A percentile compares a stretch with the other conserved stretches of the same genome.
Conservation (phyloP, 148 eudicot genomes). For the Cornus kousa region DNA sequence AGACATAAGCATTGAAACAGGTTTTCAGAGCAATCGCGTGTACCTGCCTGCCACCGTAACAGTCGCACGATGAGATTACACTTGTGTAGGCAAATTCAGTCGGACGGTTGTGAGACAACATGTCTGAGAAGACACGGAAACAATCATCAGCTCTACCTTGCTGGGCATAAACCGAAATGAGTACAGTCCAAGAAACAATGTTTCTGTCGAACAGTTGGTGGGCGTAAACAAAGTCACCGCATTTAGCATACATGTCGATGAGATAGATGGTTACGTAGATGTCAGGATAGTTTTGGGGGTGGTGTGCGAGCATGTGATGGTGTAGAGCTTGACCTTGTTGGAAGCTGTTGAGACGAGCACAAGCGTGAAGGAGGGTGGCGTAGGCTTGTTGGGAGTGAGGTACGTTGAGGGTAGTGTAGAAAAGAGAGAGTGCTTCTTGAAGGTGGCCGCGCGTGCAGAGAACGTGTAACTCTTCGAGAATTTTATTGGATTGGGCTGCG, state of each 20-base stretch:
- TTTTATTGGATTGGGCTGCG: background rate
- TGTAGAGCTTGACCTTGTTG: conserved; percentile 13
- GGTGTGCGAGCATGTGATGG: conserved; percentile 13
- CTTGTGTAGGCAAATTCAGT: conserved; percentile 48
- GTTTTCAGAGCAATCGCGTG: conserved; percentile 43
- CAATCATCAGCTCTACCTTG: conserved; percentile 17
- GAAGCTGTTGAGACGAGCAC: conserved; percentile 12
- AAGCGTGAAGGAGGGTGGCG: conserved; percentile 17
- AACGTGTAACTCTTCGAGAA: background rate
- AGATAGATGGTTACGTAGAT: conserved; percentile 23
- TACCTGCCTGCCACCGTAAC: conserved; percentile 42
- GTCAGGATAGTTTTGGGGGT: conserved; percentile 4
- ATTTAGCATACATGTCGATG: conserved; percentile 37
- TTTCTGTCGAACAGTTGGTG: conserved; percentile 36
- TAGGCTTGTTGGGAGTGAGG: conserved; percentile 13
- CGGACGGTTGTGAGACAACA: conserved; percentile 35
- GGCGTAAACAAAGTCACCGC: conserved; percentile 21
- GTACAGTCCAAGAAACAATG: conserved; percentile 38
- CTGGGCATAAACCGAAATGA: conserved; percentile 34
- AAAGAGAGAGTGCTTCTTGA: conserved; percentile 15
- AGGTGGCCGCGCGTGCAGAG: conserved; percentile 17
- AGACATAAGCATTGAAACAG: conserved; percentile 35
- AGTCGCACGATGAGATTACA: conserved; percentile 35
- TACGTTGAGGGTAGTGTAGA: conserved; percentile 5
- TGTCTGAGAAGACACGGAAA: conserved; percentile 32